Evolutionary conservation across 1,139 yeast species (phyloP).

Genomic region (Yamadazyma jaroonii): DNA sequence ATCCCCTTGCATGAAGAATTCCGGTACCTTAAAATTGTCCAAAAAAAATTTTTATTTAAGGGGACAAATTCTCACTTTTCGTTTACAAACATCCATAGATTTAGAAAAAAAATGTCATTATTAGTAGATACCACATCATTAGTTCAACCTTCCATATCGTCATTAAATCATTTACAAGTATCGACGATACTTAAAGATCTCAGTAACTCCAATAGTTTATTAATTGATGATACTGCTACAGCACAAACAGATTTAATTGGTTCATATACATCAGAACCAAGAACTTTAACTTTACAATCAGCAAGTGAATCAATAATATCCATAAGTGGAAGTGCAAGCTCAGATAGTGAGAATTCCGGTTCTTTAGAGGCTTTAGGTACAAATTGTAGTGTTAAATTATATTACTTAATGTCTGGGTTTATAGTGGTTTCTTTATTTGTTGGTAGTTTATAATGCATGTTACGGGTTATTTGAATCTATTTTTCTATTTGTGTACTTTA

Average conservation of each 20-base stretch:
- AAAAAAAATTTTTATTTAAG: background rate
- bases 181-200: slow-evolving; percentile 2
- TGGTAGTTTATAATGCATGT: slow-evolving; percentile 7
- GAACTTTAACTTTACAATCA: slow-evolving; percentile 12
- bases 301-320: slow-evolving; percentile 15
- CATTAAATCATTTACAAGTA: slow-evolving; percentile 4
- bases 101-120: slow-evolving; percentile 5
- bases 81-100: background rate
- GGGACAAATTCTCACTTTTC: background rate
- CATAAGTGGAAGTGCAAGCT: slow-evolving; percentile 1
- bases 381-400: slow-evolving; percentile 4
- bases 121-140: slow-evolving; percentile 8
- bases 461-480: too few species aligned
- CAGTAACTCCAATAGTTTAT: slow-evolving; percentile 6
- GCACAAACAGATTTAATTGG: slow-evolving; percentile 8
- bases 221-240: slow-evolving; percentile 11
- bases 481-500: too few species aligned
- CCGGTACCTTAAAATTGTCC: slow-evolving; percentile 2
- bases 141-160: slow-evolving; percentile 6
- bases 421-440: slow-evolving; percentile 6
- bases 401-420: slow-evolving; percentile 5
- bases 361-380: slow-evolving; percentile 4
- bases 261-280: slow-evolving; percentile 11
- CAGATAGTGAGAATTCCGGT: slow-evolving; percentile 4
- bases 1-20: slow-evolving; percentile 3